Evolutionary conservation across 2,329 filamentous ascomycete species (phyloP), one percentile per base, ranked within the genome.

Genomic region (Paraphaeosphaeria minitans): DNA sequence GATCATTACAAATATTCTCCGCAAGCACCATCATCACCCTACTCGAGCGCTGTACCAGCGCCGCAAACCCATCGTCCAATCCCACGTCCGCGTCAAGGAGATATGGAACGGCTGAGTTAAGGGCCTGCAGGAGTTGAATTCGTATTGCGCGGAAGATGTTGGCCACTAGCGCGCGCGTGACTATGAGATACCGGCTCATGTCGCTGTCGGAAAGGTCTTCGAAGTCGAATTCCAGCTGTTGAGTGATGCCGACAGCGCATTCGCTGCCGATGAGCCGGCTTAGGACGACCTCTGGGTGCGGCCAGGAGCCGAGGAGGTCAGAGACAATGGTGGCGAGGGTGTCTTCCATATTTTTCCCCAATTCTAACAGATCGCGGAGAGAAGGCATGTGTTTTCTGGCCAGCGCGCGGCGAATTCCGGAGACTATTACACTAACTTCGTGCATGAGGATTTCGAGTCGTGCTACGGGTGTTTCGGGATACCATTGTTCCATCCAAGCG

Each of bases 141-240:
- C 52, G 52, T 19, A 33, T 31, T 10, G 41, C 43, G 19, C 52
- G 52, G 24, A 46, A 55, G 5, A 46, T n/a, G 24, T 55, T 55
- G 2, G 21, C 33, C 4, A 47, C 31, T 2, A 55, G 31, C 2
- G 52, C 41, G 14, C 19, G 19, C 16, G 41, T 45, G 29, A 53
- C 22, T 7, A 21, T 29, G 19, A 19, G 19, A 21, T 47, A 46
- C 16, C 13, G 37, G 19, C 37, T 16, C 29, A 55, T 35, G 4
- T 55, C 22, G 5, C 27, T n/a, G 14, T 21, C 13, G 1, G 13
- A 3, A 19, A 47, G 13, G 37, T 46, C 33, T 14, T 29, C 33
- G 19, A 53, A 2, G n/a, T 50, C 31, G 31, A 50, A 50, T 10
- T 50, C 47, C 7, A 22, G 3, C 10, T 45, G 14, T 6, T 33